Base-by-base conservation (phyloP, 1,284 basidiomycete genomes). In the Ganoderma boninense region DNA sequence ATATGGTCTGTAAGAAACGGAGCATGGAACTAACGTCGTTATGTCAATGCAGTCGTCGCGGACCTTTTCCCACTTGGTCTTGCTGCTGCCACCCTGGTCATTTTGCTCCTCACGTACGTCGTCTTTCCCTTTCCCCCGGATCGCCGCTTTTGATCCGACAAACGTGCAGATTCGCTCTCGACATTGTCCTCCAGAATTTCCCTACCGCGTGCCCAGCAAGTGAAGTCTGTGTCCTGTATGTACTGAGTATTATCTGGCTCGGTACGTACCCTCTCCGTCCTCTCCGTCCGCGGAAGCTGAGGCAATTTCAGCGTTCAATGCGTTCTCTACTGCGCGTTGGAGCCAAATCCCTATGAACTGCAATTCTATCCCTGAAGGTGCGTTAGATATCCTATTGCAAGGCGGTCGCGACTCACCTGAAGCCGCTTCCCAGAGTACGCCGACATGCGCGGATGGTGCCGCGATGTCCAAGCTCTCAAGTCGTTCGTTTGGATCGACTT, bases 311-410 rank as follows among this genome's bases (percentile, higher is more conserved):
- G 88, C 84, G 1, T 87, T 88, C 82, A 90, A 88, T 73, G 83
- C 85, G 8, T 90, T 90, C 78, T 90, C 89, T 0, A 89, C 87
- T 14, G 83, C 85, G 20, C 85, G 88, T 49, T 90, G 88, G 88
- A 74, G 77, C 44, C 74, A 82, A 60, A 80, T 88, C 43, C 86
- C 87, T 6, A 78, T 87, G 68, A 75, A 82, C 38, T 90, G 89
- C 78, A 77, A 79, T 61, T 72, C 78, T 46, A 89, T 90, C 62
- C 87, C 88, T 42, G 73, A 68, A 65, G 84, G 87, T 87, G 56
- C 26, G 81, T 74, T 44, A 7, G 18, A 23, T 29, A 11, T 42
- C 32, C 42, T 54, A 57, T 67, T n/a, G 68, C 52, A 57, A 26
- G 32, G 62, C 20, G 11, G 62, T 1, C 29, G 59, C 29, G 7